A percentile compares a stretch with the other conserved stretches of the same genome.
Evolutionary conservation across 2,329 filamentous ascomycete species (phyloP).

Genomic region (Pseudopithomyces maydicus): DNA sequence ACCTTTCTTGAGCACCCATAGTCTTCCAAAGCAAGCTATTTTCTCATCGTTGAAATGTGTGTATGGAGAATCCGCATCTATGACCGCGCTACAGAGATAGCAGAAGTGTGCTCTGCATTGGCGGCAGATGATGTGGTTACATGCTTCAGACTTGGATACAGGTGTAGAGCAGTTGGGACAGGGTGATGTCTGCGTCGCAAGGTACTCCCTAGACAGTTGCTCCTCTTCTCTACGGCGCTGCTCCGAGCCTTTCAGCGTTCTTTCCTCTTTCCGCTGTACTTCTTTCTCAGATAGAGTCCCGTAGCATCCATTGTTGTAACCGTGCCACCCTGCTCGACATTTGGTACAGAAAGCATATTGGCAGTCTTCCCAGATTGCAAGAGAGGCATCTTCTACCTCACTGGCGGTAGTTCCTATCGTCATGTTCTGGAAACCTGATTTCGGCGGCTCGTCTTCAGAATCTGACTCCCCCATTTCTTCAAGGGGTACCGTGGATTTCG

Average conservation of each 20-base stretch:
- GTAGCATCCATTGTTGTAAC: conserved; percentile 39
- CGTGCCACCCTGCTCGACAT: conserved; percentile 80
- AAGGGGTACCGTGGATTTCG: conserved; percentile 39
- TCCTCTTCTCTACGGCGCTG: background rate
- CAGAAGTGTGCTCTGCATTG: background rate
- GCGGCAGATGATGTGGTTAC: conserved; percentile 2
- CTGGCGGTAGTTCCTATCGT: background rate
- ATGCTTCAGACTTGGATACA: background rate
- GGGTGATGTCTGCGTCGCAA: background rate
- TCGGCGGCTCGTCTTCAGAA: conserved; percentile 22
- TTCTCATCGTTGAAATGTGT: background rate
- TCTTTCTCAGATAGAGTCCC: background rate
- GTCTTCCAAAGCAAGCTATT: background rate
- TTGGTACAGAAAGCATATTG: conserved; percentile 81
- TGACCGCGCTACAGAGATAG: background rate
- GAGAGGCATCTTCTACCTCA: conserved; percentile 14
- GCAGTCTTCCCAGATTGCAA: conserved; percentile 85
- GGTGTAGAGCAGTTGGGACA: background rate
- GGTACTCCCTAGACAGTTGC: background rate
- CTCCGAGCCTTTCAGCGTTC: background rate
- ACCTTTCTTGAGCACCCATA: background rate
- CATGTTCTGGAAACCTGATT: background rate
- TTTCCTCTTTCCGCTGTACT: background rate
- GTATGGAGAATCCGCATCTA: background rate
- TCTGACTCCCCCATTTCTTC: conserved; percentile 28